A percentile compares a stretch with the other conserved stretches of the same genome.
These are phyloP conservation scores for Lepidium didymum DNA, from an alignment of 345 rosid species.

Conservation along the genomic window DNA sequence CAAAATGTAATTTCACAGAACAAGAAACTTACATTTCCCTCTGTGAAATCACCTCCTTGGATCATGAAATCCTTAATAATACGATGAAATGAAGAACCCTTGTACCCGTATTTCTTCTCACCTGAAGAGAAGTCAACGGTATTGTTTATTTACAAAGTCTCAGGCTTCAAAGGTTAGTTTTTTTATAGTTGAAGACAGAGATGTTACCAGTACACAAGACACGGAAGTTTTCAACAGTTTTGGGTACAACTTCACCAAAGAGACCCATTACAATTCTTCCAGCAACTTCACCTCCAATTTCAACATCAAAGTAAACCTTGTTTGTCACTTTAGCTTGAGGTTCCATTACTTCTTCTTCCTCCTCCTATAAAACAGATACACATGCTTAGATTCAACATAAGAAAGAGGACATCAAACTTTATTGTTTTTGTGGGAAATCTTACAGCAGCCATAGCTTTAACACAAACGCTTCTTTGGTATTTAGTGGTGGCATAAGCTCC, in stretches of 20 bases:
- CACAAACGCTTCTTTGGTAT: conserved; percentile 33
- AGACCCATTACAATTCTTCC: conserved; percentile 89
- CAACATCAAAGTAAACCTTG: conserved; percentile 83
- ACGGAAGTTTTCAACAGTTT: conserved; percentile 82
- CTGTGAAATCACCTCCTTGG: conserved; percentile 91
- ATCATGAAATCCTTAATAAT: conserved; percentile 92
- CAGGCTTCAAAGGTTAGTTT: background rate
- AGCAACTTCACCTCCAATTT: conserved; percentile 63
- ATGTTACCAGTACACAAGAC: conserved; percentile 70
- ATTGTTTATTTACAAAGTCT: background rate
- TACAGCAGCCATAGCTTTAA: conserved; percentile 53
- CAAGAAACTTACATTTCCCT: conserved; percentile 51
- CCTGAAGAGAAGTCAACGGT: conserved; percentile 37
- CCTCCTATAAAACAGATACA: conserved; percentile 35
- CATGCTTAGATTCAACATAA: background rate
- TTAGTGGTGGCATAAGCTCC: conserved; percentile 31
- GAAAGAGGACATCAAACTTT: too few relatives aligned
- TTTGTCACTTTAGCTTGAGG: conserved; percentile 73
- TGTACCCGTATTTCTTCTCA: conserved; percentile 79
- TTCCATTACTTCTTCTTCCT: conserved; percentile 30
- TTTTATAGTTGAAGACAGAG: background rate
- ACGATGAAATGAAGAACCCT: conserved; percentile 87
- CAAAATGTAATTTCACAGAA: background rate
- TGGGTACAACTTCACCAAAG: conserved; percentile 76
- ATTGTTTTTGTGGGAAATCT: background rate